These are phyloP conservation scores for Apiospora saccharicola DNA, from an alignment of 2,329 filamentous ascomycete species.

Conservation along the genomic window DNA sequence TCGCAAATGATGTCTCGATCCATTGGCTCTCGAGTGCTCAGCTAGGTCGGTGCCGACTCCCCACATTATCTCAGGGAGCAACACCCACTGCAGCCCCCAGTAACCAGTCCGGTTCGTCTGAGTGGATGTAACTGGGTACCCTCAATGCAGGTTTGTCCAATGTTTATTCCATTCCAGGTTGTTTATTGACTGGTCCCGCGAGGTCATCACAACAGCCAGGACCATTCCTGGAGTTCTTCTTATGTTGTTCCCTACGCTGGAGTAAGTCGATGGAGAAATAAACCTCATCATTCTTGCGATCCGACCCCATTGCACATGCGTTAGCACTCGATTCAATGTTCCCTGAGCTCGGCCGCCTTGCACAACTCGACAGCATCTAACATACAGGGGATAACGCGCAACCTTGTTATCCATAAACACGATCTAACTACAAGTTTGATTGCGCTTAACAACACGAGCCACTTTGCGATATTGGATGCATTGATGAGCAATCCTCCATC, in stretches of 20 bases:
- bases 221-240: slow-evolving; percentile 7
- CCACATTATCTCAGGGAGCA: slow-evolving; percentile 17
- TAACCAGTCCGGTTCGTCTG: not conserved
- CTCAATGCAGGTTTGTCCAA: slow-evolving; percentile 8
- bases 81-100: slow-evolving; percentile 18
- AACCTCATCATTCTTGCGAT: slow-evolving; percentile 8
- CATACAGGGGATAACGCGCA: slow-evolving; percentile 21
- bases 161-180: slow-evolving; percentile 22
- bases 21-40: slow-evolving; percentile 9
- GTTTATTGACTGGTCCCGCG: slow-evolving; percentile 19
- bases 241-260: not conserved
- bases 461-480: slow-evolving; percentile 20
- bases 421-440: slow-evolving; percentile 22
- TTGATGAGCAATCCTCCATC: slow-evolving; percentile 17
- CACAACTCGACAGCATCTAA: not conserved
- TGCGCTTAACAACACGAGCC: slow-evolving; percentile 22
- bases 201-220: slow-evolving; percentile 19
- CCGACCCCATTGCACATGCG: slow-evolving; percentile 6
- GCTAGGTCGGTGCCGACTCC: not conserved
- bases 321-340: not conserved
- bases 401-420: slow-evolving; percentile 21
- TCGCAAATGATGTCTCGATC: slow-evolving; percentile 4
- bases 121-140: not conserved
- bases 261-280: not conserved
- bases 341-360: slow-evolving; percentile 4